These are phyloP conservation scores for Betula pendula DNA, from an alignment of 306 rosid species.

Conservation along the genomic window DNA sequence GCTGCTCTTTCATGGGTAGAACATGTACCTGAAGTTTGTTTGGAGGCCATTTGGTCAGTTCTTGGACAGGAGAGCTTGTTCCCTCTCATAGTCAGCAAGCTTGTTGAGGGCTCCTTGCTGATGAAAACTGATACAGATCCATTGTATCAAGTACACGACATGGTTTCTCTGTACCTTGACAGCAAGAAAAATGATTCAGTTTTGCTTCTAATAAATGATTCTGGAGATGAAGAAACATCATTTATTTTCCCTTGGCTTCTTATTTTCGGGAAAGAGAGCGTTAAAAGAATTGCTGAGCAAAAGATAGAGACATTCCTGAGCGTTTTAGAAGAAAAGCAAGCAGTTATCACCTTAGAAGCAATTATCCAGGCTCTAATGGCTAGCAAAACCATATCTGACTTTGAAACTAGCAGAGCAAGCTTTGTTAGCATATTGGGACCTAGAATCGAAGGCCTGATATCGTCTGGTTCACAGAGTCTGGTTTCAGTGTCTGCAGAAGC, in stretches of 20 bases:
- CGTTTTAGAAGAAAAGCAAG: slow-evolving; percentile 24
- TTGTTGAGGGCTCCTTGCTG: slow-evolving; percentile 37
- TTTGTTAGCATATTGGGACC: slow-evolving; percentile 36
- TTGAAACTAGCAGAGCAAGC: slow-evolving; percentile 36
- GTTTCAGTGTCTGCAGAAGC: slow-evolving; percentile 33
- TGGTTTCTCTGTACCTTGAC: slow-evolving; percentile 34
- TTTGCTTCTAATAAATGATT: slow-evolving; percentile 13
- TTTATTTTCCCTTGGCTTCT: slow-evolving; percentile 37
- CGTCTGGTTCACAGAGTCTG: slow-evolving; percentile 14
- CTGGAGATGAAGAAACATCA: slow-evolving; percentile 24
- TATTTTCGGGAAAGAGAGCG: slow-evolving; percentile 30
- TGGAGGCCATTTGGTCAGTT: slow-evolving; percentile 40
- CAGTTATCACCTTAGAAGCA: slow-evolving; percentile 15
- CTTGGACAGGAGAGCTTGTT: slow-evolving; percentile 29
- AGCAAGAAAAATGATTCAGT: slow-evolving; percentile 27
- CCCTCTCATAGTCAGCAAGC: slow-evolving; percentile 34
- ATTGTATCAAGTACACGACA: slow-evolving; percentile 35
- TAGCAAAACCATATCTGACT: slow-evolving; percentile 35
- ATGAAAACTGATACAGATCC: slow-evolving; percentile 35
- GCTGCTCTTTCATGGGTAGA: slow-evolving; percentile 38
- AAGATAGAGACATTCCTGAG: slow-evolving; percentile 18
- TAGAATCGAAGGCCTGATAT: slow-evolving; percentile 26
- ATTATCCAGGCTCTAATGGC: slow-evolving; percentile 35
- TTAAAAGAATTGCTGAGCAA: slow-evolving; percentile 20
- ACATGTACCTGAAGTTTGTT: slow-evolving; percentile 36